Conservation (phyloP, 2,329 filamentous ascomycete genomes). For the Fusarium sublunatum region DNA sequence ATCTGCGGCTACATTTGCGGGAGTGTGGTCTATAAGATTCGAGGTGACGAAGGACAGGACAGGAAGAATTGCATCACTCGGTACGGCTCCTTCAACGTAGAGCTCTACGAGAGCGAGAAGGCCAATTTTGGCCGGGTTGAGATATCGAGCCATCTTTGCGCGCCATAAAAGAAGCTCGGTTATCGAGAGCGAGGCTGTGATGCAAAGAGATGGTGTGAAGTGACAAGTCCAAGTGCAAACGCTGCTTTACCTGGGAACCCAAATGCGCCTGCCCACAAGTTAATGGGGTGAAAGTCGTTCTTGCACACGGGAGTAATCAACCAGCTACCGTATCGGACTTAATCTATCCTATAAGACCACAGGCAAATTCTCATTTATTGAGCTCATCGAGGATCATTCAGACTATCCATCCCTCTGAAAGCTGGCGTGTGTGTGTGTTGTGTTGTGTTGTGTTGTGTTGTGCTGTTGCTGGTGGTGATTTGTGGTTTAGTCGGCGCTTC, state of each 20-base stretch:
- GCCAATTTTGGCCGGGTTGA: slow-evolving; percentile 90
- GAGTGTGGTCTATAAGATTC: slow-evolving; percentile 68
- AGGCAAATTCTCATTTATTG: neutral
- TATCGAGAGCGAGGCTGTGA: neutral
- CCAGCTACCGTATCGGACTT: slow-evolving; percentile 6
- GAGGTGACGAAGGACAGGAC: slow-evolving; percentile 83
- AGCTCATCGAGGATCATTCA: neutral
- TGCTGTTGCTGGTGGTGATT: slow-evolving; percentile 10
- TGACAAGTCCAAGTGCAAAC: neutral
- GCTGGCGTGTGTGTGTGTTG: neutral
- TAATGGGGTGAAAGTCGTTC: slow-evolving; percentile 4
- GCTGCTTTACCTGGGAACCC: slow-evolving; percentile 7
- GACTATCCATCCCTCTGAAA: neutral
- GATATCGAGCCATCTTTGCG: slow-evolving; percentile 76
- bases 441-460: slow-evolving; percentile 1
- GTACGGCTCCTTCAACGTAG: slow-evolving; percentile 78
- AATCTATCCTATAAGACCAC: neutral
- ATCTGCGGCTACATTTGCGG: slow-evolving; percentile 45
- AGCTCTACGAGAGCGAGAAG: slow-evolving; percentile 83
- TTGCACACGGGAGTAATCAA: neutral
- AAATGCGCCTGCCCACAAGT: slow-evolving; percentile 28
- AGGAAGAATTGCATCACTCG: slow-evolving; percentile 75
- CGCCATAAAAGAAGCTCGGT: neutral
- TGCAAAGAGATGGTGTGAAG: neutral
- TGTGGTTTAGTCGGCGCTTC: slow-evolving; percentile 26